Percentiles rank a stretch among this genome's conserved stretches.
These are phyloP conservation scores for Cercospora nicotianae DNA, from an alignment of 2,329 filamentous ascomycete species.

Conservation along the genomic window DNA sequence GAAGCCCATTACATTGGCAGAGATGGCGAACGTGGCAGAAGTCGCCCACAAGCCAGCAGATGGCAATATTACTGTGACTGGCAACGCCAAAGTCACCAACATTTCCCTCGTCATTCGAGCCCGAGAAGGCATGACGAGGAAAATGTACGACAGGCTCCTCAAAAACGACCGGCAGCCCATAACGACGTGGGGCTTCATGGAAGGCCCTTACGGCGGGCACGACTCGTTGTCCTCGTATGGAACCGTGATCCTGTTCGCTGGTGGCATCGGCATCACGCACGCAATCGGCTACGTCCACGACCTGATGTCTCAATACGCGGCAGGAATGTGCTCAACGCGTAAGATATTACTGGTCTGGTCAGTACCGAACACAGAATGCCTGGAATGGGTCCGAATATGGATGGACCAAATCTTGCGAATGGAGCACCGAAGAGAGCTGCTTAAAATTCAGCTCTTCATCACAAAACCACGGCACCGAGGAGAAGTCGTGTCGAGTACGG, in stretches of 20 bases:
- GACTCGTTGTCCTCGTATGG: conserved; percentile 73
- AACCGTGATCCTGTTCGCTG: conserved; percentile 75
- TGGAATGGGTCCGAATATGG: conserved; percentile 65
- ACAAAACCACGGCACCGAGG: conserved; percentile 58
- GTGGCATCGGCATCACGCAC: conserved; percentile 78
- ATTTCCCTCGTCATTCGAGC: conserved; percentile 73
- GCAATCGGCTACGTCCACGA: conserved; percentile 74
- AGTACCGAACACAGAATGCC: conserved; percentile 68
- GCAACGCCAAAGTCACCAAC: conserved; percentile 41
- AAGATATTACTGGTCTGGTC: conserved; percentile 76
- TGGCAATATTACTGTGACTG: conserved; percentile 29
- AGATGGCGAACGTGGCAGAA: conserved; percentile 25
- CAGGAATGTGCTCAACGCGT: conserved; percentile 68
- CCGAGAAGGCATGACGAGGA: conserved; percentile 70
- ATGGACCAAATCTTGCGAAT: conserved; percentile 65
- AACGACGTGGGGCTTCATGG: conserved; percentile 65
- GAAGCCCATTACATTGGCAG: conserved; percentile 17
- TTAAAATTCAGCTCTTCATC: conserved; percentile 63
- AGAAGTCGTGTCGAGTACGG: conserved; percentile 58
- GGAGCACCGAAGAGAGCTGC: conserved; percentile 58
- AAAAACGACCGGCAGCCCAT: conserved; percentile 62
- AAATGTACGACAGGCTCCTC: conserved; percentile 67
- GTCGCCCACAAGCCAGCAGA: conserved; percentile 21
- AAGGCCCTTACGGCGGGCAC: conserved; percentile 74
- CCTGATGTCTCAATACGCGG: conserved; percentile 66